Percentiles rank a stretch among this genome's conserved stretches.
Conservation (phyloP, 2,329 filamentous ascomycete species). For the Paracoccidioides lutzii region DNA sequence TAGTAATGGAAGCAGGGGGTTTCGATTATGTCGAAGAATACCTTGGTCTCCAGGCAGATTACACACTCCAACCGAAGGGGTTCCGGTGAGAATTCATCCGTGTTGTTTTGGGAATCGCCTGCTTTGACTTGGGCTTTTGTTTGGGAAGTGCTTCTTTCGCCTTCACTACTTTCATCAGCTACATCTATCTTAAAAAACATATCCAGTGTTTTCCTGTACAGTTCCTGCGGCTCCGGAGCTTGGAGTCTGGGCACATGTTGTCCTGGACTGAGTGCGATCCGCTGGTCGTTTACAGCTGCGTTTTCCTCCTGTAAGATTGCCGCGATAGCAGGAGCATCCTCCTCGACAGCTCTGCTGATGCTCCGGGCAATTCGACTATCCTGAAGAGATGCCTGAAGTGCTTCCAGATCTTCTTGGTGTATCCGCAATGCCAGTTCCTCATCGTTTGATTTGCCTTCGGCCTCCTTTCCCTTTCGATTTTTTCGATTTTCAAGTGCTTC, state of each 20-base stretch:
- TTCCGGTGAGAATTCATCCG: not conserved
- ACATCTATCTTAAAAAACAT: not conserved
- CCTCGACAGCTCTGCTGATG: not conserved
- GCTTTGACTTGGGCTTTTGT: not conserved
- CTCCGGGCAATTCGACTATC: slow-evolving; percentile 1
- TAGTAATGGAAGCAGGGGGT: not conserved
- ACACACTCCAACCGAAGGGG: not conserved
- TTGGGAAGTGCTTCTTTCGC: not conserved
- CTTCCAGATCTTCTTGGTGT: not conserved
- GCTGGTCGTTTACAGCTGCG: not conserved
- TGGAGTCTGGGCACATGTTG: not conserved
- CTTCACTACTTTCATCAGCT: not conserved
- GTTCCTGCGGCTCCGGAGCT: not conserved
- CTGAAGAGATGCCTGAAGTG: not conserved
- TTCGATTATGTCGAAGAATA: not conserved
- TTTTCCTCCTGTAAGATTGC: not conserved
- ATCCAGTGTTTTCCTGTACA: not conserved
- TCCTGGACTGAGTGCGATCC: not conserved
- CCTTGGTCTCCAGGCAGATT: not conserved
- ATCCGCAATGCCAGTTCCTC: not conserved
- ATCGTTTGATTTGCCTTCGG: not conserved
- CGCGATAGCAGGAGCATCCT: not conserved
- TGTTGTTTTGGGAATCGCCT: not conserved
- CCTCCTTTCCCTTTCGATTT: not conserved
- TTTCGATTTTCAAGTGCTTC: not conserved